Evolutionary conservation across 768 basidiomycete genomes (phyloP).

Genomic region (Psilocybe tampanensis): DNA sequence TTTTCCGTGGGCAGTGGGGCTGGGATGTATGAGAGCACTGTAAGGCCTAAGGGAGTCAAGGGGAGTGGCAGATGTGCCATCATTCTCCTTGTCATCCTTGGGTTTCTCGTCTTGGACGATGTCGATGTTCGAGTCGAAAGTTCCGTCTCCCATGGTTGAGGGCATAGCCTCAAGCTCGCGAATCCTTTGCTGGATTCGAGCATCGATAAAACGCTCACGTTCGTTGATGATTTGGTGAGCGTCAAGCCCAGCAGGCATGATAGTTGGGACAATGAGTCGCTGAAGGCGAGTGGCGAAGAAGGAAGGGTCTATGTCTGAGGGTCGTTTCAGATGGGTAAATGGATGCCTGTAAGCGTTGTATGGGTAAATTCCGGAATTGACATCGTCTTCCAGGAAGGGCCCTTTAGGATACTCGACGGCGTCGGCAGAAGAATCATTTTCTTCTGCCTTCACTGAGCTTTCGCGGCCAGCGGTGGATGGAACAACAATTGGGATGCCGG

Average conservation of each 20-base stretch:
- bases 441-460: slow-evolving; percentile 57
- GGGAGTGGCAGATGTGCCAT: slow-evolving; percentile 22
- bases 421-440: slow-evolving; percentile 48
- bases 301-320: slow-evolving; percentile 57
- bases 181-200: slow-evolving; percentile 86
- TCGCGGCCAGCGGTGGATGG: slow-evolving; percentile 33
- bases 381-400: slow-evolving; percentile 77
- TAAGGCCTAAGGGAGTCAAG: slow-evolving; percentile 31
- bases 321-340: slow-evolving; percentile 76
- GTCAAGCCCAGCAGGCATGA: slow-evolving; percentile 92
- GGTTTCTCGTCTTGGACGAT: slow-evolving; percentile 34
- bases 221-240: slow-evolving; percentile 91
- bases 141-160: slow-evolving; percentile 78
- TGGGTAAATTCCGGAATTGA: slow-evolving; percentile 82
- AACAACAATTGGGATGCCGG: slow-evolving; percentile 28
- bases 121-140: slow-evolving; percentile 52
- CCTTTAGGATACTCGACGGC: slow-evolving; percentile 69
- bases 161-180: slow-evolving; percentile 82
- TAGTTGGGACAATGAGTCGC: slow-evolving; percentile 80
- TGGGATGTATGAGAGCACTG: slow-evolving; percentile 52
- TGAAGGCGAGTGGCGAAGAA: slow-evolving; percentile 75
- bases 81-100: slow-evolving; percentile 48
- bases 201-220: slow-evolving; percentile 88
- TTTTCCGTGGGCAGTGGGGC: slow-evolving; percentile 74
- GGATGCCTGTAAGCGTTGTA: slow-evolving; percentile 91